Base-by-base conservation (phyloP, 306 rosid genomes). In the Prunus kanzakura region DNA sequence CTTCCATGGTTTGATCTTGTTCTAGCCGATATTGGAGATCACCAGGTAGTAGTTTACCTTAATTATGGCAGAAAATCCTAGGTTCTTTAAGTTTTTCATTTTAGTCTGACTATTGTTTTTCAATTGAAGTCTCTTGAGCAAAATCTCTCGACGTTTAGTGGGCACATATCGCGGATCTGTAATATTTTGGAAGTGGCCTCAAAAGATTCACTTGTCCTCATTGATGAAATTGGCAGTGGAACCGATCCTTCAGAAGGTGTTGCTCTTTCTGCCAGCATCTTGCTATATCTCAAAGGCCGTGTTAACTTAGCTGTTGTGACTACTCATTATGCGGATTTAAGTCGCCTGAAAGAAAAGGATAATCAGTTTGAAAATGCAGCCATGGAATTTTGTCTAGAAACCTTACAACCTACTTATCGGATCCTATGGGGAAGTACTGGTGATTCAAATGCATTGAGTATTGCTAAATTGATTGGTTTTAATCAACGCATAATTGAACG, bases 201-300 rank as follows among this genome's bases (percentile, higher is more conserved):
- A 15, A 75, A 86, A 81, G 86, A 88, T 76, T 92, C 97, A 61
- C 96, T 94, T 78, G 93, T 94, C 84, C 97, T 92, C 69, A 82
- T 94, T 45, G 97, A 94, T 82, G 98, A 94, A 86, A 94, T 94
- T 82, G 98, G 98, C 35, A 32, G 96, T 83, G 96, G 98, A 80
- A 94, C 98, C 50, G 98, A 94, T 82, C 98, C 98, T 68, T 90
- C 98, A 56, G 98, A 94, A 89, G 98, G 98, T 56, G 92, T 94
- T 80, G 96, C 98, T 84, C 98, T 94, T 86, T 92, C 98, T 23
- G 25, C 92, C 70, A 92, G 97, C 86, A 85, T 92, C 79, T 88
- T 94, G 90, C 91, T 85, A 80, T 90, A 90, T 84, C 84, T 94
- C 84, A 90, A 91, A 88, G 86, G 84, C 62, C 81, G 23, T 71